Evolutionary conservation across 2,329 filamentous ascomycete genomes (phyloP).

Genomic region (Fusarium sp.): DNA sequence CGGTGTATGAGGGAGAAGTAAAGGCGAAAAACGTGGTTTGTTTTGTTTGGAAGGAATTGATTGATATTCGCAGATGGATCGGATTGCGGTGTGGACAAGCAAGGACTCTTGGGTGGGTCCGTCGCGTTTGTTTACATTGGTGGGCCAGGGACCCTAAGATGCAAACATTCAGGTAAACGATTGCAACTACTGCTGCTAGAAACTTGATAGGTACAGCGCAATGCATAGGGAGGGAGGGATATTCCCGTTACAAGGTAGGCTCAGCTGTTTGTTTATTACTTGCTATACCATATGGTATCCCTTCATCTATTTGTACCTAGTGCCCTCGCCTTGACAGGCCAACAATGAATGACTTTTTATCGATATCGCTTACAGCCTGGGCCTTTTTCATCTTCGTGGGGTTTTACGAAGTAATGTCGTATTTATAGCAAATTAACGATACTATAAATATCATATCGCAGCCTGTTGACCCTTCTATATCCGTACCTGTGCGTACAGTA

Average conservation of each 20-base stretch:
- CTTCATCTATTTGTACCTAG: no score
- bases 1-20: conserved; percentile 8
- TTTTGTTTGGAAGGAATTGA: conserved; percentile 35
- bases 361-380: neutral
- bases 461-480: neutral
- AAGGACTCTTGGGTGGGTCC: conserved; percentile 34
- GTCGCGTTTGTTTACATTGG: conserved; percentile 50
- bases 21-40: conserved; percentile 15
- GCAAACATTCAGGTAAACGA: conserved; percentile 28
- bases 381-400: neutral
- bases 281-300: no score
- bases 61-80: conserved; percentile 24
- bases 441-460: neutral
- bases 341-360: neutral
- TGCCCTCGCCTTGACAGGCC: no score
- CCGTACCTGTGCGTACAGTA: no score
- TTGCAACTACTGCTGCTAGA: neutral
- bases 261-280: no score
- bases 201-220: conserved; percentile 1
- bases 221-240: no score
- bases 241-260: no score
- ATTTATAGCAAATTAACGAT: neutral
- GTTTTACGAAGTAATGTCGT: neutral
- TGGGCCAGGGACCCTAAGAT: conserved; percentile 31
- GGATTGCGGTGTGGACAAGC: conserved; percentile 10